Evolutionary conservation across 805 yeast species (phyloP), one percentile per base, ranked within the genome.

Genomic region (Candida adriatica): DNA sequence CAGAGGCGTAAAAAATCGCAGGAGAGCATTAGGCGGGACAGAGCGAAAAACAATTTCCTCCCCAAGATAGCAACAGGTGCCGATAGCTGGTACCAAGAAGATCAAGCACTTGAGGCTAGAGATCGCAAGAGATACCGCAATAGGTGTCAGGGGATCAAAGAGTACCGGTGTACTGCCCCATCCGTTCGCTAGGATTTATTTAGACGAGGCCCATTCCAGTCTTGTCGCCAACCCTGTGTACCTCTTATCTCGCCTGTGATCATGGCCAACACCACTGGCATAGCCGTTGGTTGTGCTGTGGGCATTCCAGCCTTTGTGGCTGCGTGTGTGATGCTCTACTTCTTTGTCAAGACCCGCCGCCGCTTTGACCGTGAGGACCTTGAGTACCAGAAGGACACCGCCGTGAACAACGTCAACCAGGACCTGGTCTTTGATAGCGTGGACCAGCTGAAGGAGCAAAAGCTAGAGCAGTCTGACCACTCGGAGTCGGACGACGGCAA

Each of bases 241-340:
- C n/a, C n/a, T n/a, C n/a, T n/a, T n/a, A n/a, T n/a, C 13, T 13
- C 21, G 8, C 15, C 8, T 16, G 18, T 13, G 5, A 20, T 16
- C 5, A 37, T 37, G 41, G 32, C 30, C 4, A 33, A 35, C 35
- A 29, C 35, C 8, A 50, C 55, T 1, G 48, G 56, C 2, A 38
- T 62, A 7, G 70, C 74, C 2, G 75, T 70, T 4, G 75, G 75
- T 3, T 62, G 71, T 39, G 71, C 75, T 3, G 69, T 71, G 4
- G 76, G 75, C 20, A 56, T 71, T 16, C 77, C 77, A 1, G 45
- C 61, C n/a, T 61, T 58, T 4, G 39, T 67, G 8, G 63, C 66
- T 2, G 9, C 63, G 1, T 13, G 58, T 0, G 52, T 66, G 3
- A 56, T 65, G 0, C 19, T 55, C 3, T 39, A 39, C 8, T 58